These are phyloP conservation scores for Eucalyptus shirleyi DNA, from an alignment of 345 rosid species.

Conservation along the genomic window DNA sequence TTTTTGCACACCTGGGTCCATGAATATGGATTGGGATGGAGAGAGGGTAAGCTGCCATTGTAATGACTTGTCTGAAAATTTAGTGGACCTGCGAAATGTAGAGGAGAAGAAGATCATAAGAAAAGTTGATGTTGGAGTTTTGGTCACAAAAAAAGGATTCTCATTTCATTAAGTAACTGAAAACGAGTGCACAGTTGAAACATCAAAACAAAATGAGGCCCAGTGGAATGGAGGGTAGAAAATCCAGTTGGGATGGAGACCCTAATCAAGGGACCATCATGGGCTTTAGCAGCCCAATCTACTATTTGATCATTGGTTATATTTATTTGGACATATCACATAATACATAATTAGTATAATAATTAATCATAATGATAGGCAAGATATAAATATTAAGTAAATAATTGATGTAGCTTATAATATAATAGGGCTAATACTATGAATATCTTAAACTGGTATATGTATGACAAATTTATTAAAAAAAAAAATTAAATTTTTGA, in stretches of 20 bases:
- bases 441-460: no score
- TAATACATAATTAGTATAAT: neutral
- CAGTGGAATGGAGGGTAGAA: neutral
- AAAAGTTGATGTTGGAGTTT: neutral
- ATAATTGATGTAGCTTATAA: neutral
- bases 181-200: neutral
- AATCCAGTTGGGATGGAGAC: neutral
- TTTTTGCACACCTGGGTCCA: conserved; percentile 5
- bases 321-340: neutral
- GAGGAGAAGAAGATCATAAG: neutral
- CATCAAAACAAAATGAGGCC: neutral
- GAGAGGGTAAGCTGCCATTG: neutral
- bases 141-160: neutral
- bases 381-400: neutral
- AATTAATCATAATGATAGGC: neutral
- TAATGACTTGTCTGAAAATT: neutral
- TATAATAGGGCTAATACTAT: no score
- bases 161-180: neutral
- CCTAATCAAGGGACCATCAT: neutral
- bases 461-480: no score
- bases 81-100: neutral
- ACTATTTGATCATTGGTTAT: neutral
- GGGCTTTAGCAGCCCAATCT: neutral
- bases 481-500: no score
- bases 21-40: neutral